These are phyloP conservation scores for Ilex asprella DNA, from an alignment of 257 asterid genomes.

Conservation along the genomic window DNA sequence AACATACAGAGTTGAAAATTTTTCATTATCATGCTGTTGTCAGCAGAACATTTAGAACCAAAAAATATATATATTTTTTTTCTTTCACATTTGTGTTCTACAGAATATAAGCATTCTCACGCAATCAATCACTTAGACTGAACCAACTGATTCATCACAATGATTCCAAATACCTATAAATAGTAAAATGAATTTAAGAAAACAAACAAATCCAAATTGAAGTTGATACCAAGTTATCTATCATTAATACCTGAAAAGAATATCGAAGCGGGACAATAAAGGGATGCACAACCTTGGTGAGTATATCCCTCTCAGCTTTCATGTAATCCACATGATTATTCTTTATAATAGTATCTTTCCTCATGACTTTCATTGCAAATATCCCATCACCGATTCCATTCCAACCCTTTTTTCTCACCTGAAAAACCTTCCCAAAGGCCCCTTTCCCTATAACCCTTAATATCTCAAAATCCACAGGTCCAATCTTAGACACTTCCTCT, in stretches of 20 bases:
- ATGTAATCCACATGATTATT: conserved; percentile 88
- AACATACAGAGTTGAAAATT: too few species aligned
- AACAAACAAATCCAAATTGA: conserved; percentile 2
- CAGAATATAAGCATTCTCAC: too few species aligned
- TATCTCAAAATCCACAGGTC: conserved; percentile 78
- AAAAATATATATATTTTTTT: too few species aligned
- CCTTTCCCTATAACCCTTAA: conserved; percentile 89
- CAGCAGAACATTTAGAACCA: too few species aligned
- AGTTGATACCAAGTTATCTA: too few species aligned
- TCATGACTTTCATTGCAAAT: conserved; percentile 91
- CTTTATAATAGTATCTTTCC: conserved; percentile 77
- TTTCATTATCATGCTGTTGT: too few species aligned
- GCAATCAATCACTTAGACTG: background rate
- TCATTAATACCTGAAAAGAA: conserved; percentile 64
- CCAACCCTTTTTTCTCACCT: conserved; percentile 57
- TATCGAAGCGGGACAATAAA: conserved; percentile 77
- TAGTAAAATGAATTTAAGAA: conserved; percentile 4
- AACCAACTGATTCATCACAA: background rate
- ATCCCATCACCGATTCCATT: conserved; percentile 33
- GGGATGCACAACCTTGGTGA: conserved; percentile 87
- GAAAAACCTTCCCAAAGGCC: conserved; percentile 93
- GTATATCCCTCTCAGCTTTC: conserved; percentile 92
- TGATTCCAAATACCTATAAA: background rate
- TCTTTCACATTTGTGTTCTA: too few species aligned
- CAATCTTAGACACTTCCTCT: conserved; percentile 33